A percentile compares a stretch with the other conserved stretches of the same genome.
These are phyloP conservation scores for Boletus insuetus DNA, from an alignment of 768 basidiomycete species.

Conservation along the genomic window DNA sequence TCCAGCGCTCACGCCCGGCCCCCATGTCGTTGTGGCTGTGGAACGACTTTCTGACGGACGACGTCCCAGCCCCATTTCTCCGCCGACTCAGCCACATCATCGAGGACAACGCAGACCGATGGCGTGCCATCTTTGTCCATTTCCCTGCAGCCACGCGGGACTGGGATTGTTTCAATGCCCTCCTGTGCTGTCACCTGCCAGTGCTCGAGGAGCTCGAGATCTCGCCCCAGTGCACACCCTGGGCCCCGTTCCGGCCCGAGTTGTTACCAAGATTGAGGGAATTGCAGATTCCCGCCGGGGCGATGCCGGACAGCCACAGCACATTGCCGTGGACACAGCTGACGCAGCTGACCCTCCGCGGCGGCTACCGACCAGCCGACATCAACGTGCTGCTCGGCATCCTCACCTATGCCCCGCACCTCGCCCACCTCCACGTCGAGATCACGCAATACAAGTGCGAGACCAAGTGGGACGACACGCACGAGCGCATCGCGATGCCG, in stretches of 20 bases:
- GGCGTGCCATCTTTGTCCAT: constrained; percentile 32
- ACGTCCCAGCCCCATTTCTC: constrained; percentile 27
- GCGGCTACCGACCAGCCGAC: constrained; percentile 28
- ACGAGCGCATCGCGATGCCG: constrained; percentile 26
- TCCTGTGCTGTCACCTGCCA: constrained; percentile 24
- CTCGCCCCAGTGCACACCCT: constrained; percentile 31
- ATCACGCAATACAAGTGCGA: constrained; percentile 31
- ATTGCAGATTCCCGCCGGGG: constrained; percentile 30
- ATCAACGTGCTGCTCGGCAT: constrained; percentile 24
- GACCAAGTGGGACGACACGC: constrained; percentile 25
- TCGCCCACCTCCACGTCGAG: constrained; percentile 30
- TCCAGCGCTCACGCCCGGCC: constrained; percentile 26
- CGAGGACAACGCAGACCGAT: constrained; percentile 25
- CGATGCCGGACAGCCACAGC: constrained; percentile 31
- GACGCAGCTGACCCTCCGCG: constrained; percentile 31
- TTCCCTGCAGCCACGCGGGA: constrained; percentile 29
- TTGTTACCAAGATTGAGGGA: constrained; percentile 22
- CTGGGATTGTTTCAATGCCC: constrained; percentile 25
- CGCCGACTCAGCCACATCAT: constrained; percentile 19
- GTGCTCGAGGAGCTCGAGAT: constrained; percentile 32
- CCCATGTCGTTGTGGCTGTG: constrained; percentile 29
- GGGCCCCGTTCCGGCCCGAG: constrained; percentile 31
- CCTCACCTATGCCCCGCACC: constrained; percentile 26
- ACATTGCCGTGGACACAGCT: constrained; percentile 34
- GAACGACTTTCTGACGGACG: constrained; percentile 34